Conservation (phyloP, 768 basidiomycete genomes). For the Glaciozyma martinii region DNA sequence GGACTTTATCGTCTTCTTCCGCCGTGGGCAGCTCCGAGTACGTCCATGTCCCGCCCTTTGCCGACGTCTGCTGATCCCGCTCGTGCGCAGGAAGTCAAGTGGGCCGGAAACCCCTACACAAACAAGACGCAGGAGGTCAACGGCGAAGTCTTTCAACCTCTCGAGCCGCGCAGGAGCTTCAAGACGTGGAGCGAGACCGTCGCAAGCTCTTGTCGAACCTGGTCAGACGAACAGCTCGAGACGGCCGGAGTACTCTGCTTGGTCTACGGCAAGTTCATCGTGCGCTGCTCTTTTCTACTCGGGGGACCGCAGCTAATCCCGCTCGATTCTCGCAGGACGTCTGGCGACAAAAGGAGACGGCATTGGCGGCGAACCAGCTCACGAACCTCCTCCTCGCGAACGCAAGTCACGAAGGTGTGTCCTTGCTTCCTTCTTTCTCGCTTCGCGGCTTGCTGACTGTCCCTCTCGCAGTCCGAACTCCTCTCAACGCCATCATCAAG, state of each 20-base stretch:
- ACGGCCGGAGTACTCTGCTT: conserved; percentile 64
- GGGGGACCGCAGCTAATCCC: not conserved
- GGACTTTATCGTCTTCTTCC: conserved; percentile 71
- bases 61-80: not conserved
- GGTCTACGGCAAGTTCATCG: conserved; percentile 73
- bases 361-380: conserved; percentile 59
- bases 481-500: conserved; percentile 77
- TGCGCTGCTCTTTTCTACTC: conserved; percentile 45
- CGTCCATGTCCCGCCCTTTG: conserved; percentile 42
- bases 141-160: conserved; percentile 16
- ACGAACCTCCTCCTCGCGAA: conserved; percentile 68
- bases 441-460: too few relatives aligned
- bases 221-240: conserved; percentile 71
- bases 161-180: conserved; percentile 74
- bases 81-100: conserved; percentile 8
- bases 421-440: conserved; percentile 10
- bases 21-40: conserved; percentile 61
- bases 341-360: conserved; percentile 72
- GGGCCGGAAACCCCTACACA: conserved; percentile 61
- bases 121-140: conserved; percentile 33
- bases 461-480: conserved; percentile 53
- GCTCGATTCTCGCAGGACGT: conserved; percentile 58
- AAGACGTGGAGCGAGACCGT: conserved; percentile 69
- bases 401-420: conserved; percentile 67
- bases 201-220: conserved; percentile 56